Conservation (phyloP, 257 asterid genomes). For the Scutellaria barbata region DNA sequence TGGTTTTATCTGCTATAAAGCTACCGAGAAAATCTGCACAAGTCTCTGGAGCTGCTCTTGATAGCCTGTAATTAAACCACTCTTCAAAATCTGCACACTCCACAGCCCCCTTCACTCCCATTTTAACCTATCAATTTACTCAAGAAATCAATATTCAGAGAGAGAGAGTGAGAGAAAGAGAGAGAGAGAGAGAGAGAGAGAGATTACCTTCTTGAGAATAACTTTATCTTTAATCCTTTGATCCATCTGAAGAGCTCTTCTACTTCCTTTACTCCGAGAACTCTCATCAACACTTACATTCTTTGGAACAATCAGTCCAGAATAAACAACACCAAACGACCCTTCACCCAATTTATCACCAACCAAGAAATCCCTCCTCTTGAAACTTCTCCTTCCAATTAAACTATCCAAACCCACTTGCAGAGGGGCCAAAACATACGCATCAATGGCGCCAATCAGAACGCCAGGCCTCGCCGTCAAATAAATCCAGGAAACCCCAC, state of each 20-base stretch:
- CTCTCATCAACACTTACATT: constrained; percentile 54
- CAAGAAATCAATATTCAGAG: constrained; percentile 24
- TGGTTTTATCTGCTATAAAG: constrained; percentile 76
- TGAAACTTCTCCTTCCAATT: constrained; percentile 76
- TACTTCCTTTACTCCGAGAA: constrained; percentile 45
- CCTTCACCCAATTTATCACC: constrained; percentile 89
- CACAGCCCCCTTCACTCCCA: constrained; percentile 86
- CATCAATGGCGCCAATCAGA: constrained; percentile 83
- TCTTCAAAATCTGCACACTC: constrained; percentile 95
- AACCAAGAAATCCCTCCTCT: constrained; percentile 73
- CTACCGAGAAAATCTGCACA: constrained; percentile 97
- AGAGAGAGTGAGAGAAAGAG: no score
- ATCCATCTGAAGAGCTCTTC: constrained; percentile 48
- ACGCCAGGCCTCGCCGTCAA: constrained; percentile 95
- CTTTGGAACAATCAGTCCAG: constrained; percentile 84
- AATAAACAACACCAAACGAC: constrained; percentile 88
- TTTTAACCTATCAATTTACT: constrained; percentile 59
- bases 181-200: no score
- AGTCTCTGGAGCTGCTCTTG: constrained; percentile 96
- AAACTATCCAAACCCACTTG: constrained; percentile 73
- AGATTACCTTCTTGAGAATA: constrained; percentile 80
- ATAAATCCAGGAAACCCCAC: constrained; percentile 78
- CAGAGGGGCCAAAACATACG: constrained; percentile 80
- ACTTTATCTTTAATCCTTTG: constrained; percentile 74
- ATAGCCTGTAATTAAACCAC: constrained; percentile 92